phyloP scores from a whole-genome alignment of 306 rosid species.

The Casuarina glauca region DNA sequence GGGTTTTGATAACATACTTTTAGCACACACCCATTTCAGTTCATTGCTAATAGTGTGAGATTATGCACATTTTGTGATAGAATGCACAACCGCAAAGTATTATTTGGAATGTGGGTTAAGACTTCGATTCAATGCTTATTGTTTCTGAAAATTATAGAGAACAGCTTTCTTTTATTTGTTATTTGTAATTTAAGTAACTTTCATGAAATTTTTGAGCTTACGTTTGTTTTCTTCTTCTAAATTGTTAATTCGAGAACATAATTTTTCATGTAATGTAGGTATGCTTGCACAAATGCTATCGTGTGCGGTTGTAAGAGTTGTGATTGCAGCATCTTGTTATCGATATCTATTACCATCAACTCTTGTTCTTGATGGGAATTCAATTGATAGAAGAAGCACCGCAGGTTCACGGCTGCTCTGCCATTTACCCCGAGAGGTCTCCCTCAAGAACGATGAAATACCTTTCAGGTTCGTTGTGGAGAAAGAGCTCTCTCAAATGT shows the following conservation, averaged over 20 bases:
- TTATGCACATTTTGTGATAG: not conserved
- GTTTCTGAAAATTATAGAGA: not conserved
- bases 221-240: not conserved
- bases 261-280: constrained; percentile 23
- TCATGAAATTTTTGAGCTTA: not conserved
- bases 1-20: not conserved
- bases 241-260: not conserved
- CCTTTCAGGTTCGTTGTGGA: constrained; percentile 35
- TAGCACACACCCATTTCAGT: not conserved
- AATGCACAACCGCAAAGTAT: not conserved
- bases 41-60: not conserved
- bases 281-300: constrained; percentile 23
- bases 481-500: not conserved
- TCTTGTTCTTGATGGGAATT: constrained; percentile 19
- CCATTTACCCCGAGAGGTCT: constrained; percentile 14
- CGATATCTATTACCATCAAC: constrained; percentile 9
- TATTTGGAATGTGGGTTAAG: not conserved
- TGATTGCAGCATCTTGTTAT: constrained; percentile 30
- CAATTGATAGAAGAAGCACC: constrained; percentile 9
- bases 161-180: not conserved
- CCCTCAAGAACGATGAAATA: constrained; percentile 13
- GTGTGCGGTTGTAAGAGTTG: constrained; percentile 28
- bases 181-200: not conserved
- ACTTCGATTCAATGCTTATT: not conserved
- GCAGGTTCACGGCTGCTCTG: constrained; percentile 29